Evolutionary conservation across 2,329 filamentous ascomycete species (phyloP).

Genomic region (Epichloe gansuensis): DNA sequence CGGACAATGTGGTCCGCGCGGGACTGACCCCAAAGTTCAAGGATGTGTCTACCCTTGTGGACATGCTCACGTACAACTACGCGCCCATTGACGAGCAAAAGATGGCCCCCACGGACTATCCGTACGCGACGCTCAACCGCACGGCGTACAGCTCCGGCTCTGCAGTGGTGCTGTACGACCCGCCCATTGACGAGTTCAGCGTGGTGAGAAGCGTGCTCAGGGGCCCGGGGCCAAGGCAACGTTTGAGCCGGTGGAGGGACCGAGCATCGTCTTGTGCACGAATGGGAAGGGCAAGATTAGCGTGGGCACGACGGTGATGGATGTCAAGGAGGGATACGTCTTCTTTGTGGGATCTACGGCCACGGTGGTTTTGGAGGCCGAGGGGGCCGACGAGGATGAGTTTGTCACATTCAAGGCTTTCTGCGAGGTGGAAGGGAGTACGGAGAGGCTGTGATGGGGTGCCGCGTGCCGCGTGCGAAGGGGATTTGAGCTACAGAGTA

Average conservation of each 20-base stretch:
- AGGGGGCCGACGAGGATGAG: constrained; percentile 47
- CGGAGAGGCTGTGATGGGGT: constrained; percentile 17
- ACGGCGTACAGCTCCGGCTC: constrained; percentile 68
- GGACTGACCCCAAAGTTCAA: constrained; percentile 99
- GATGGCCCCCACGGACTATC: constrained; percentile 75
- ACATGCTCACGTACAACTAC: constrained; percentile 90
- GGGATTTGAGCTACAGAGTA: not conserved
- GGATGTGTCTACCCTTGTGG: constrained; percentile 77
- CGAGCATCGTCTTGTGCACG: constrained; percentile 89
- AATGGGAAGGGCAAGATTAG: constrained; percentile 70
- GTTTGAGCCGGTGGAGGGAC: constrained; percentile 76
- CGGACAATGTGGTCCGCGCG: constrained; percentile 96
- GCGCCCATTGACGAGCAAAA: constrained; percentile 93
- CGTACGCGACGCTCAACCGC: constrained; percentile 74
- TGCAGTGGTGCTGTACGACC: constrained; percentile 69
- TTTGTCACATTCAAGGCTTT: constrained; percentile 90
- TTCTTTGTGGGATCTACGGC: constrained; percentile 84
- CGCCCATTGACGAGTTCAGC: constrained; percentile 91
- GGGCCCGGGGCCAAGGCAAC: constrained; percentile 63
- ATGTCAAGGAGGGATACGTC: constrained; percentile 60
- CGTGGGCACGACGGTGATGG: constrained; percentile 70
- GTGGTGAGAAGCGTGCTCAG: constrained; percentile 73
- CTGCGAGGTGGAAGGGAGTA: constrained; percentile 58
- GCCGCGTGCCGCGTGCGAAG: not conserved
- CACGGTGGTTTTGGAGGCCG: constrained; percentile 65